Base-by-base conservation (phyloP, 768 basidiomycete genomes). In the Lactifluus subvellereus region DNA sequence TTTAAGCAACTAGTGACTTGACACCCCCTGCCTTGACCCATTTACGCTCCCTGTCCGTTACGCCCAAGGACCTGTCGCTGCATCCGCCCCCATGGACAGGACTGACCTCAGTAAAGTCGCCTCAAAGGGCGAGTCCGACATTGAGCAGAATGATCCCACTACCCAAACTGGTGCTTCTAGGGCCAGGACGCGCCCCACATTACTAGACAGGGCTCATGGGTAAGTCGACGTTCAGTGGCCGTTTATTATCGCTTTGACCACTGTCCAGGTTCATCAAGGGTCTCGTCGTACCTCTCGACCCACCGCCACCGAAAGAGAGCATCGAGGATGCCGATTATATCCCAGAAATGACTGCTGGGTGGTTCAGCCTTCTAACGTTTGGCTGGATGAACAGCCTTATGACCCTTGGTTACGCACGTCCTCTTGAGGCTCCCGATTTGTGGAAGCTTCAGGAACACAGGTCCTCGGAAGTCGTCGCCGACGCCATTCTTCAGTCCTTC, bases 371-470 rank as follows among this genome's bases (percentile, higher is more conserved):
- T 6, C 66, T 92, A 3, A 86, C 84, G 37, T 95, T 93, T 66
- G 73, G 74, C 49, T 94, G 93, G 92, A 79, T 94, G 20, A 85
- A 84, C 3, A 81, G 84, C 3, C 73, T 94, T 27, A 79, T 95
- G 65, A 72, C 76, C 10, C 76, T 93, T 11, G 93, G 93, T 8
- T 93, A 92, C 69, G 80, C 84, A 8, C 82, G 93, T 8, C 89
- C 93, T 1, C 79, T 96, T 2, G 88, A 93, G 69, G 84, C 86
- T 0, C 74, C 87, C 0, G 93, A 95, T 73, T 77, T 95, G 4
- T 94, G 87, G 79, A 88, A 84, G 72, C 82, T 94, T 30, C 84
- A 84, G 61, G 81, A 85, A 42, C 72, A 81, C 22, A 82, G 85
- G 30, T 77, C 82, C 2, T 81, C 92, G 0, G 79, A 77, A 1